These are phyloP conservation scores for Zelopaecilomyces penicillatus DNA, from an alignment of 2,329 filamentous ascomycete species.

Conservation along the genomic window DNA sequence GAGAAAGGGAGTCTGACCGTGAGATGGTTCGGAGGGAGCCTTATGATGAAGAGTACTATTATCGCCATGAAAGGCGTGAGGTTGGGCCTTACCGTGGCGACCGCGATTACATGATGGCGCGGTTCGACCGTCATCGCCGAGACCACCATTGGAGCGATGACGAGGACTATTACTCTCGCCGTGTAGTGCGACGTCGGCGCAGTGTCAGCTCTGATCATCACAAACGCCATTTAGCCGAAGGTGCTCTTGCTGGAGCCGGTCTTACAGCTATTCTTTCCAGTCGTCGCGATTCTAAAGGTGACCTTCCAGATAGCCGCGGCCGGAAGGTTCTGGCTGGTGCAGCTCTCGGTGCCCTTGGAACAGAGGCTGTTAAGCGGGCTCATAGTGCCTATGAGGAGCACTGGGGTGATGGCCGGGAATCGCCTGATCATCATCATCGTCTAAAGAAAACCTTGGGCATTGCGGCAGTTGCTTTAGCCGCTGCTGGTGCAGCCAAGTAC, in stretches of 20 bases:
- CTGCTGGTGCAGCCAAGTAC: slow-evolving; percentile 58
- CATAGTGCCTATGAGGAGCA: slow-evolving; percentile 53
- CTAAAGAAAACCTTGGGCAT: slow-evolving; percentile 55
- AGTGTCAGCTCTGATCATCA: slow-evolving; percentile 40
- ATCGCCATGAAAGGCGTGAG: slow-evolving; percentile 38
- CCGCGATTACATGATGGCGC: slow-evolving; percentile 28
- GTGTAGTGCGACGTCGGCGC: slow-evolving; percentile 40
- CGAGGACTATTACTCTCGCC: slow-evolving; percentile 40
- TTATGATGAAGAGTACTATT: slow-evolving; percentile 42
- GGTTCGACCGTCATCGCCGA: slow-evolving; percentile 32
- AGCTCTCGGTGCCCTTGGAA: slow-evolving; percentile 53
- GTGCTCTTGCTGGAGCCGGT: slow-evolving; percentile 56
- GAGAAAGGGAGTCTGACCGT: slow-evolving; percentile 33
- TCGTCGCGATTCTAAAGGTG: slow-evolving; percentile 43
- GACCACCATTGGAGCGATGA: slow-evolving; percentile 36
- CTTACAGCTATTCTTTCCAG: slow-evolving; percentile 50
- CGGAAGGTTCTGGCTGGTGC: slow-evolving; percentile 54
- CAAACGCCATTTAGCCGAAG: slow-evolving; percentile 53
- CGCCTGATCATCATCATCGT: slow-evolving; percentile 35
- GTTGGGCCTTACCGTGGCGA: slow-evolving; percentile 31
- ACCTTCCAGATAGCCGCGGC: slow-evolving; percentile 42
- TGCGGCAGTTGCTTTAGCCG: slow-evolving; percentile 54
- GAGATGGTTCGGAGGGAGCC: slow-evolving; percentile 22
- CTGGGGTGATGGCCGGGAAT: slow-evolving; percentile 31
- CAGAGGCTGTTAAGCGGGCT: slow-evolving; percentile 51